Evolutionary conservation across 257 asterid genomes (phyloP), one percentile per base, ranked within the genome.

Genomic region (Salvia rosmarinus): DNA sequence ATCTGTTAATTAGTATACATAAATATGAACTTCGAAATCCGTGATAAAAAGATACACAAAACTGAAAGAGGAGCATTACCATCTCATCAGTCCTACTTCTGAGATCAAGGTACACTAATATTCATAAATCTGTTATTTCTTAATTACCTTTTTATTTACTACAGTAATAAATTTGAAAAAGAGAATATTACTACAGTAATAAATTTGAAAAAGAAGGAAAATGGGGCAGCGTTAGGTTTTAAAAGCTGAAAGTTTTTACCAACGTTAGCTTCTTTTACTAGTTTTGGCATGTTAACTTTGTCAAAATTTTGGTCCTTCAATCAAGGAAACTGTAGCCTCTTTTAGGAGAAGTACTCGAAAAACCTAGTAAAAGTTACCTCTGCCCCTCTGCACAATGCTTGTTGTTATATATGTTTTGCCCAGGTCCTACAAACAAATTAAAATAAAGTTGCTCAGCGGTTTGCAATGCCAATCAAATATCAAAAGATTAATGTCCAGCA

Each of bases 1-100:
- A n/a, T n/a, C n/a, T n/a, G n/a, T n/a, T n/a, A n/a, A n/a, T n/a
- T n/a, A n/a, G n/a, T n/a, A n/a, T n/a, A n/a, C n/a, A n/a, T n/a
- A n/a, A n/a, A n/a, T n/a, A n/a, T n/a, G n/a, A n/a, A n/a, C n/a
- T n/a, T n/a, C n/a, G 78, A 64, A 68, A 39, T 66, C 72, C 10
- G 76, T 71, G 73, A 61, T 75, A 12, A 77, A 68, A 47, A 73
- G 83, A 67, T 75, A 74, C 81, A 88, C 68, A 75, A 72, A 75
- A 56, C 59, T 50, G 64, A 66, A 78, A 8, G 82, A 67, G 65
- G 82, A 80, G 69, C 78, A 74, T 19, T 23, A 56, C 73, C 72
- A 35, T 54, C 44, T 74, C 62, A 13, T 65, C 20, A 72, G 59
- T 51, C 78, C 83, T 66, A 37, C 78, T 35, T 78, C 86, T 12